Conservation (phyloP, 1,284 basidiomycete genomes). For the Fomitiporia mediterranea region DNA sequence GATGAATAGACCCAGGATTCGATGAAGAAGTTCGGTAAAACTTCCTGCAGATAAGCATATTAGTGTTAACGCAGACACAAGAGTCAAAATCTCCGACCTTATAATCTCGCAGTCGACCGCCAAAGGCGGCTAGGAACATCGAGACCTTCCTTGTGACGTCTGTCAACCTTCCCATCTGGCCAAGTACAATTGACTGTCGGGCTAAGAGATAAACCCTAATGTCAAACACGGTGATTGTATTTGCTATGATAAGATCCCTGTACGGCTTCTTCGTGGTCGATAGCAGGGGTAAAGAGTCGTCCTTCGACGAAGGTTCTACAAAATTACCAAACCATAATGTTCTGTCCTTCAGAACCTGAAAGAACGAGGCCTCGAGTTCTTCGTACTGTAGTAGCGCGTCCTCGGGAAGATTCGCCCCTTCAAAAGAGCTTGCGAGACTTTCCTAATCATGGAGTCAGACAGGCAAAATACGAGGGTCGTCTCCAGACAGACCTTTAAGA, state of each 20-base stretch:
- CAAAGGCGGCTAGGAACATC: constrained; percentile 78
- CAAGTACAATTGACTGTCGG: constrained; percentile 77
- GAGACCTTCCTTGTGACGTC: constrained; percentile 67
- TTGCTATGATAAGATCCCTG: constrained; percentile 83
- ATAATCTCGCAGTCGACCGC: constrained; percentile 67
- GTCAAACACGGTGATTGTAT: constrained; percentile 92
- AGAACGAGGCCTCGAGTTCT: constrained; percentile 86
- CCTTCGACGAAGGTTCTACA: constrained; percentile 63
- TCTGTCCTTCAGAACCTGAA: constrained; percentile 73
- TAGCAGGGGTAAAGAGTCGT: constrained; percentile 82
- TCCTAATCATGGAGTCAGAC: constrained; percentile 51
- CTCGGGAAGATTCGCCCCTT: constrained; percentile 84
- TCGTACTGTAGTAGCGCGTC: constrained; percentile 89
- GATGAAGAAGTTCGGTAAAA: constrained; percentile 76
- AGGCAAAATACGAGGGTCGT: neutral
- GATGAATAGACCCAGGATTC: constrained; percentile 96
- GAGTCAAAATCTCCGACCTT: constrained; percentile 47
- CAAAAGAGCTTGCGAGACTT: constrained; percentile 88
- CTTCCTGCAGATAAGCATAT: constrained; percentile 39
- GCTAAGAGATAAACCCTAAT: constrained; percentile 90
- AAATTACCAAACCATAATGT: constrained; percentile 89
- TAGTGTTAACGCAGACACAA: neutral
- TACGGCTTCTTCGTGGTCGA: constrained; percentile 82
- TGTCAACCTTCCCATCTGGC: constrained; percentile 60
- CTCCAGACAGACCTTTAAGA: constrained; percentile 69